Evolutionary conservation across 352 stramenopile genomes (phyloP).

Genomic region (Pythium coloratum): DNA sequence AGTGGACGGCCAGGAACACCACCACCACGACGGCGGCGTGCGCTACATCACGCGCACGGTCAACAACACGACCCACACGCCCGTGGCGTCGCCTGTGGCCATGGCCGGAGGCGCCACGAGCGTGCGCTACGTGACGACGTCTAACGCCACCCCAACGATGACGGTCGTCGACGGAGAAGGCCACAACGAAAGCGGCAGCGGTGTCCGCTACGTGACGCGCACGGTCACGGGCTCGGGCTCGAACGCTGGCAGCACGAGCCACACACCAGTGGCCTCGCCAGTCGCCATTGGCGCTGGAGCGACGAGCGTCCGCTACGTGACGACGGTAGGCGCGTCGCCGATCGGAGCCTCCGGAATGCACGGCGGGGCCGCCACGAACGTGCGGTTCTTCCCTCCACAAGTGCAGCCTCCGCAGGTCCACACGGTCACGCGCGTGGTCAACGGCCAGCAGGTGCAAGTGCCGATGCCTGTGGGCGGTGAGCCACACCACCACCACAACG

Average conservation of each 20-base stretch:
- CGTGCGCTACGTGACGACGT: background rate
- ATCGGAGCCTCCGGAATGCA: background rate
- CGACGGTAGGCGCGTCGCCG: background rate
- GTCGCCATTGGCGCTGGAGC: background rate
- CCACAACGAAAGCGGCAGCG: no score
- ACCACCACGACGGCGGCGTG: background rate
- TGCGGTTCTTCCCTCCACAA: constrained; percentile 17
- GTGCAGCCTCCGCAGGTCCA: constrained; percentile 11
- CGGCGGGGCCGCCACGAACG: background rate
- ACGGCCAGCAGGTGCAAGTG: constrained; percentile 20
- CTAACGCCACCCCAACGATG: background rate
- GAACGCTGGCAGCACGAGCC: background rate
- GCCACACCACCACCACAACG: constrained; percentile 13
- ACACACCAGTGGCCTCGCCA: background rate
- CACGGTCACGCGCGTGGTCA: constrained; percentile 18
- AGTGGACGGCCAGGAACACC: background rate
- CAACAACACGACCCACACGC: background rate
- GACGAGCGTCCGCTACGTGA: background rate
- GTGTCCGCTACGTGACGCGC: no score
- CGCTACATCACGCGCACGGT: background rate
- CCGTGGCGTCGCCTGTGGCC: background rate
- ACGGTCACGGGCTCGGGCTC: no score
- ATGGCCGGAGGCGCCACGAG: background rate
- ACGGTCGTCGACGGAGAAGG: no score
- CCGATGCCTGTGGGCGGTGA: constrained; percentile 8